Percentiles rank a stretch among this genome's conserved stretches.
These are phyloP conservation scores for Annulohypoxylon stygium DNA, from an alignment of 495 filamentous ascomycete species.

Conservation along the genomic window DNA sequence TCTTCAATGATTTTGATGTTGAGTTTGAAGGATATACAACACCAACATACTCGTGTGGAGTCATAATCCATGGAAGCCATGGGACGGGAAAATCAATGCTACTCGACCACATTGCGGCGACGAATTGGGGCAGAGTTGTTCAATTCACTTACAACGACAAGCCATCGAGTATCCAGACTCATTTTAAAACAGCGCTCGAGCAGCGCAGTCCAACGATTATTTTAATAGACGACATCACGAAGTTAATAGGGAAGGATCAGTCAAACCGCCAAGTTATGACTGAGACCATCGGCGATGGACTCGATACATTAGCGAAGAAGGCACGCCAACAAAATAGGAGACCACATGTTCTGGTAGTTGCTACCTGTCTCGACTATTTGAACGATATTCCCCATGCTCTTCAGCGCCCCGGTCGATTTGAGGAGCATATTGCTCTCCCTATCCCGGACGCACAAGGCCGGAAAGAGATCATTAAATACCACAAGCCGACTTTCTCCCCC, in stretches of 20 bases:
- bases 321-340: slow-evolving; percentile 51
- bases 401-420: slow-evolving; percentile 74
- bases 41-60: slow-evolving; percentile 61
- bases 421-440: slow-evolving; percentile 81
- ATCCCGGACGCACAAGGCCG: slow-evolving; percentile 80
- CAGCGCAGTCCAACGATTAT: slow-evolving; percentile 81
- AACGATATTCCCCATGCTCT: slow-evolving; percentile 81
- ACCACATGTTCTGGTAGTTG: slow-evolving; percentile 71
- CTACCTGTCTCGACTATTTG: slow-evolving; percentile 78
- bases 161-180: slow-evolving; percentile 70
- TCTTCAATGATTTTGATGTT: slow-evolving; percentile 70
- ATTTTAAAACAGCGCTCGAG: slow-evolving; percentile 78
- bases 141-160: slow-evolving; percentile 69
- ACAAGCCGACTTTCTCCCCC: slow-evolving; percentile 55
- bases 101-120: slow-evolving; percentile 72
- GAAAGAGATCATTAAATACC: slow-evolving; percentile 76
- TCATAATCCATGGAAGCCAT: slow-evolving; percentile 84
- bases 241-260: slow-evolving; percentile 75
- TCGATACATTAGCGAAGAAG: slow-evolving; percentile 62
- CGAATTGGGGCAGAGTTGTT: slow-evolving; percentile 76
- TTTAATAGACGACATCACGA: slow-evolving; percentile 84
- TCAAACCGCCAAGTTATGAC: slow-evolving; percentile 62
- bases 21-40: slow-evolving; percentile 49
- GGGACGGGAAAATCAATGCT: slow-evolving; percentile 86
- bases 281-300: slow-evolving; percentile 64